Evolutionary conservation across 805 yeast species (phyloP).

Genomic region (Nakazawaea wickerhamii): DNA sequence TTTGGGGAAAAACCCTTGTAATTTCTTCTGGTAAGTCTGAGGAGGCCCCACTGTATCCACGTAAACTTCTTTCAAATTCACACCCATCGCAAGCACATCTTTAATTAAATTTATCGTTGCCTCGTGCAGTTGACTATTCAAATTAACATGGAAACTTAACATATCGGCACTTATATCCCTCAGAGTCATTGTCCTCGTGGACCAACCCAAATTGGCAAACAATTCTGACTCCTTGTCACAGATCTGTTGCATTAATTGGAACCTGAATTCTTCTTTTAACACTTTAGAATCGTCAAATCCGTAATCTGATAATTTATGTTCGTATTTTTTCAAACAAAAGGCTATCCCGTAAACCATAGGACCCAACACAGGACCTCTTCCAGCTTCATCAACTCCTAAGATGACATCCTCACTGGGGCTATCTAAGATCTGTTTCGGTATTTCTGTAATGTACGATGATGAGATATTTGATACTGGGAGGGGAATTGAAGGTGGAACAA

Average conservation of each 20-base stretch:
- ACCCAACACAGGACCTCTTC: constrained; percentile 96
- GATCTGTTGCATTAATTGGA: constrained; percentile 53
- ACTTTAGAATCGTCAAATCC: constrained; percentile 95
- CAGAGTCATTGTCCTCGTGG: constrained; percentile 79
- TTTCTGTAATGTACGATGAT: constrained; percentile 41
- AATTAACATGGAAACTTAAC: constrained; percentile 58
- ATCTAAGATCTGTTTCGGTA: constrained; percentile 36
- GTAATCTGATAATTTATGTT: constrained; percentile 43
- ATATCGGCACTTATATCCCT: constrained; percentile 83
- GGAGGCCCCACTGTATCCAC: constrained; percentile 99
- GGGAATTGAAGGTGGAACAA: constrained; percentile 32
- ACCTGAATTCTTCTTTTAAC: constrained; percentile 66
- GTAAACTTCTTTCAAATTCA: constrained; percentile 64
- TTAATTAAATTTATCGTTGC: constrained; percentile 79
- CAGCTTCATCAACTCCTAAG: constrained; percentile 97
- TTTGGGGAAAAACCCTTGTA: constrained; percentile 62
- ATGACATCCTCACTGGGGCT: constrained; percentile 38
- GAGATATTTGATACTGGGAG: constrained; percentile 31
- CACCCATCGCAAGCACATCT: constrained; percentile 54
- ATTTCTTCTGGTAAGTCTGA: constrained; percentile 68
- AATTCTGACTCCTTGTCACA: constrained; percentile 42
- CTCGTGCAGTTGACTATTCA: constrained; percentile 96
- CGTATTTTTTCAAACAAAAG: constrained; percentile 58
- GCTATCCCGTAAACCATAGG: constrained; percentile 96
- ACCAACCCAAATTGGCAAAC: constrained; percentile 71